phyloP scores from a whole-genome alignment of 169 alveolate species.

The Toxoplasma gondii region DNA sequence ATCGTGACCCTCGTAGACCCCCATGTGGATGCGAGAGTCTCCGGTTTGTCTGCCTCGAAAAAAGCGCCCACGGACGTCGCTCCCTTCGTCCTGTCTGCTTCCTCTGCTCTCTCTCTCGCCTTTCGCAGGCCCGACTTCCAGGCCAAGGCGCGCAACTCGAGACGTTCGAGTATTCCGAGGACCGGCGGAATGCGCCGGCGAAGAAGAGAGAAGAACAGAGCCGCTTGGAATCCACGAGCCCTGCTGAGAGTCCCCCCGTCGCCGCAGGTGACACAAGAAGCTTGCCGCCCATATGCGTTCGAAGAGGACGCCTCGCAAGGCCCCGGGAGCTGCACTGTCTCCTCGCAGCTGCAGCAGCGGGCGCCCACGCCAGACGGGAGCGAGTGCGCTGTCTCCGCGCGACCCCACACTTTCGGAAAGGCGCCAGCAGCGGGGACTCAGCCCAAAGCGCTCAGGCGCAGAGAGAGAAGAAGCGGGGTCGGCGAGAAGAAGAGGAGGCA shows the following conservation, averaged over 20 bases:
- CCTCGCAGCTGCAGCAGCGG: conserved; percentile 19
- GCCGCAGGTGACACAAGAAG: not conserved
- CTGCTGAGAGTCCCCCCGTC: not conserved
- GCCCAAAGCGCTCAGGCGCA: too few relatives aligned
- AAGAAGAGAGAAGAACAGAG: not conserved
- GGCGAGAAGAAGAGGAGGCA: not conserved
- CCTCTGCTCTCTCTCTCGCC: not conserved
- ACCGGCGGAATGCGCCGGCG: not conserved
- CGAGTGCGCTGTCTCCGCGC: not conserved
- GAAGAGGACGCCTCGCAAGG: not conserved
- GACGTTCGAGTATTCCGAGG: too few relatives aligned
- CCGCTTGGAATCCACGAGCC: not conserved
- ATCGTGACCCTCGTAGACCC: not conserved
- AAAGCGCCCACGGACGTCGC: not conserved
- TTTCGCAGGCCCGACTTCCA: not conserved
- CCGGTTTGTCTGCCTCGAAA: too few relatives aligned
- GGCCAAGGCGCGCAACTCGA: too few relatives aligned
- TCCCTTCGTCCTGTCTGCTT: not conserved
- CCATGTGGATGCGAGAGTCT: too few relatives aligned
- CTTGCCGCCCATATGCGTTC: not conserved
- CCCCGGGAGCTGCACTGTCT: not conserved
- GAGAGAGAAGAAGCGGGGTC: not conserved
- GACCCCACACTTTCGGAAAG: too few relatives aligned
- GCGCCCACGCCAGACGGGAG: not conserved
- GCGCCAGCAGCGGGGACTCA: too few relatives aligned